Evolutionary conservation across 176 grass and related monocot genomes (phyloP).

Genomic region (Carex parvula): DNA sequence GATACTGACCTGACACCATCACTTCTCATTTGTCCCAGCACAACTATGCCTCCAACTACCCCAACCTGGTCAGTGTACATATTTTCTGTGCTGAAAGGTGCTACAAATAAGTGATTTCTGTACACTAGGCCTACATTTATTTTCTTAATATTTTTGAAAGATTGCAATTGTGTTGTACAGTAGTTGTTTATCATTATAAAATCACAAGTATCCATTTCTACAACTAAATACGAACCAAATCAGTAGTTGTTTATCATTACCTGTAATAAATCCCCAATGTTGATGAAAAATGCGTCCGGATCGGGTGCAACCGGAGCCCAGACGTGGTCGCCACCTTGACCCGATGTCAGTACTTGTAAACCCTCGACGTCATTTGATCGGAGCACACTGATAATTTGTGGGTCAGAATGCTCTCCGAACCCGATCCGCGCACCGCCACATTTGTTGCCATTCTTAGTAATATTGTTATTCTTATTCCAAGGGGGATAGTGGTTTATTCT

Average conservation of each 20-base stretch:
- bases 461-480: slow-evolving; percentile 18
- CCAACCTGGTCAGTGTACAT: slow-evolving; percentile 1
- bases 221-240: background rate
- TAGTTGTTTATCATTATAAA: background rate
- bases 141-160: background rate
- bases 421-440: slow-evolving; percentile 32
- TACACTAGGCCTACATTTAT: background rate
- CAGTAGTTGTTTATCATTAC: slow-evolving; percentile 27
- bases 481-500: slow-evolving; percentile 93
- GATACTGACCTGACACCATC: slow-evolving; percentile 10
- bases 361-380: slow-evolving; percentile 69
- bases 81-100: background rate
- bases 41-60: slow-evolving; percentile 11
- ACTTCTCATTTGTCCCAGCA: slow-evolving; percentile 8
- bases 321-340: background rate
- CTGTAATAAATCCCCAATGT: slow-evolving; percentile 81
- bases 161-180: background rate
- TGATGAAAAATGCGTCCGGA: slow-evolving; percentile 66
- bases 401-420: slow-evolving; percentile 90
- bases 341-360: slow-evolving; percentile 51
- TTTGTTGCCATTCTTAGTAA: slow-evolving; percentile 28
- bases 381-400: slow-evolving; percentile 82
- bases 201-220: background rate
- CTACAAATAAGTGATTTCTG: background rate
- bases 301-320: slow-evolving; percentile 69